Conservation (phyloP, 2,329 filamentous ascomycete genomes). For the Talaromyces sp. region DNA sequence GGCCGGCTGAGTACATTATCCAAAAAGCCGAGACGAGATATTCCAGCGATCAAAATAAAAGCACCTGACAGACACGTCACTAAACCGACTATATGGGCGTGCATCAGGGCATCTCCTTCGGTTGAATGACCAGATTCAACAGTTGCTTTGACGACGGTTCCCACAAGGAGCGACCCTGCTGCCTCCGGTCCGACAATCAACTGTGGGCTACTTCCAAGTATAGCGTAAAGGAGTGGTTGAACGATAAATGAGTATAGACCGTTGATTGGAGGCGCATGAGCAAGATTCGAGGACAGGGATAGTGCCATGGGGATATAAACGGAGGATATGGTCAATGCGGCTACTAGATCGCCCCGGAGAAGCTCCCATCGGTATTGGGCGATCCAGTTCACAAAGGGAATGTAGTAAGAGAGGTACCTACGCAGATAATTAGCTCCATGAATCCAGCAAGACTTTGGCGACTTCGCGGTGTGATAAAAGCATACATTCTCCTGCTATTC, state of each 20-base stretch:
- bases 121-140: constrained; percentile 65
- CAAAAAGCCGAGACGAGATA: constrained; percentile 83
- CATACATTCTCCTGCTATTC: constrained; percentile 70
- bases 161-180: constrained; percentile 84
- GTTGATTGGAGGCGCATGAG: constrained; percentile 88
- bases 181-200: constrained; percentile 96
- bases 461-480: neutral
- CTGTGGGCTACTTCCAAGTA: constrained; percentile 85
- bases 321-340: constrained; percentile 92
- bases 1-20: constrained; percentile 92
- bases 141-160: constrained; percentile 75
- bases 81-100: constrained; percentile 81
- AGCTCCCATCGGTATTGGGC: constrained; percentile 79
- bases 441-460: neutral
- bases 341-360: constrained; percentile 79
- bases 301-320: constrained; percentile 98
- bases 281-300: constrained; percentile 87
- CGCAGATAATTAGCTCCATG: neutral
- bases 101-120: constrained; percentile 66
- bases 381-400: constrained; percentile 89
- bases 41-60: constrained; percentile 81
- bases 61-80: constrained; percentile 83
- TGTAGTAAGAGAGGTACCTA: constrained; percentile 88
- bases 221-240: constrained; percentile 84
- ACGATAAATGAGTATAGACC: constrained; percentile 93